Conservation (phyloP, 805 yeast species). For the Saturnispora halmiae region DNA sequence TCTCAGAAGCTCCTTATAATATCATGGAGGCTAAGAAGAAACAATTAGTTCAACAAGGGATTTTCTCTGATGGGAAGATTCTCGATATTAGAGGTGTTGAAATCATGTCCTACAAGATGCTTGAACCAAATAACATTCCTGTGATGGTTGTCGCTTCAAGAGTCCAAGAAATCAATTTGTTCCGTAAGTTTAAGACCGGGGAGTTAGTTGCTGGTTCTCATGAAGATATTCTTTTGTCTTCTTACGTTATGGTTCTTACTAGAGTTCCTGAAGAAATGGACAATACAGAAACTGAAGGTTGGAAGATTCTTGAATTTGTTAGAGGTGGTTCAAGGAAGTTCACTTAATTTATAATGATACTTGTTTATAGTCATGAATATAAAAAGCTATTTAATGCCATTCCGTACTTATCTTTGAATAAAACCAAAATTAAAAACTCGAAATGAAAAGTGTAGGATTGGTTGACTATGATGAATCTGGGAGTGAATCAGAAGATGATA, state of each 20-base stretch:
- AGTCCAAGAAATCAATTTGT: constrained; percentile 90
- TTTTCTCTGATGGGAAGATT: constrained; percentile 84
- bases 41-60: constrained; percentile 82
- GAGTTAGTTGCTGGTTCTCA: constrained; percentile 94
- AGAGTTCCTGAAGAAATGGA: constrained; percentile 88
- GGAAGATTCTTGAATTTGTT: constrained; percentile 92
- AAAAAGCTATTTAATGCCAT: background rate
- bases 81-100: constrained; percentile 94
- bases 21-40: constrained; percentile 91
- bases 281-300: constrained; percentile 87
- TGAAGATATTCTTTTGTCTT: constrained; percentile 81
- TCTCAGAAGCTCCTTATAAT: constrained; percentile 93
- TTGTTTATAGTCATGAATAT: background rate
- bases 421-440: constrained; percentile 10
- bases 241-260: constrained; percentile 95
- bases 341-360: constrained; percentile 30
- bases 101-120: constrained; percentile 73
- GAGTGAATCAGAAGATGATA: background rate
- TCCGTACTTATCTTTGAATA: no score
- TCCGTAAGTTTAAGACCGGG: constrained; percentile 83
- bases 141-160: constrained; percentile 90
- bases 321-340: constrained; percentile 87
- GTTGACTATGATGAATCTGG: background rate
- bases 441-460: constrained; percentile 11
- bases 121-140: constrained; percentile 88